A percentile compares a stretch with the other conserved stretches of the same genome.
phyloP scores from a whole-genome alignment of 2,329 filamentous ascomycete species.

The Xylariaceae sp. region DNA sequence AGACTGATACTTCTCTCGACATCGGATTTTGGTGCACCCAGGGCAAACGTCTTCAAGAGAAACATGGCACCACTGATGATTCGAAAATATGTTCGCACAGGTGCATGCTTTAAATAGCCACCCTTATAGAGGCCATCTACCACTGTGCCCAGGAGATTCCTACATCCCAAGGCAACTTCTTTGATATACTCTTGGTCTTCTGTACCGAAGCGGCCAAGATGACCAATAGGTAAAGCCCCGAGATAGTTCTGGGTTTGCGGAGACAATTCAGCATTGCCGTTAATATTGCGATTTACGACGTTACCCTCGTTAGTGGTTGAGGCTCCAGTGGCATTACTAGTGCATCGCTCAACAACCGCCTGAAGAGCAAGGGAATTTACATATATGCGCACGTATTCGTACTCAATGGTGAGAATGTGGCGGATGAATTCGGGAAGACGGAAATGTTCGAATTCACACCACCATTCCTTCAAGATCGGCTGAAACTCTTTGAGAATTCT shows the following conservation, averaged over 20 bases:
- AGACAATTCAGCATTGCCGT: conserved; percentile 46
- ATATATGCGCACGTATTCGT: conserved; percentile 91
- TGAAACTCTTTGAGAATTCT: conserved; percentile 77
- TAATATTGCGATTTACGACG: conserved; percentile 33
- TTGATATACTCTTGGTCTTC: conserved; percentile 70
- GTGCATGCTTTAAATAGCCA: conserved; percentile 76
- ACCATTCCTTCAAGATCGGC: conserved; percentile 75
- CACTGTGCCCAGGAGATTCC: conserved; percentile 72
- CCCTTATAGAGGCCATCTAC: conserved; percentile 71
- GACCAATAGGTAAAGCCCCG: conserved; percentile 60
- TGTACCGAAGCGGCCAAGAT: conserved; percentile 59
- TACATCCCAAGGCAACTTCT: conserved; percentile 73
- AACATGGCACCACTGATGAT: conserved; percentile 86
- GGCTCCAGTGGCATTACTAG: conserved; percentile 59
- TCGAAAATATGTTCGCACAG: conserved; percentile 79
- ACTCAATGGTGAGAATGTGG: conserved; percentile 87
- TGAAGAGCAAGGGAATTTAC: conserved; percentile 92
- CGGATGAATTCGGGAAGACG: conserved; percentile 61
- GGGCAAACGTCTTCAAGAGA: conserved; percentile 76
- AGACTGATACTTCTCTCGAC: conserved; percentile 71
- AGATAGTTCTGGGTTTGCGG: conserved; percentile 63
- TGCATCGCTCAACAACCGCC: conserved; percentile 90
- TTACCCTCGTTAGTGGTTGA: conserved; percentile 35
- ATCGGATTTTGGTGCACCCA: conserved; percentile 74
- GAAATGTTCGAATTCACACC: conserved; percentile 75